These are phyloP conservation scores for Pseudopithomyces chartarum DNA, from an alignment of 2,329 filamentous ascomycete genomes.

Conservation along the genomic window DNA sequence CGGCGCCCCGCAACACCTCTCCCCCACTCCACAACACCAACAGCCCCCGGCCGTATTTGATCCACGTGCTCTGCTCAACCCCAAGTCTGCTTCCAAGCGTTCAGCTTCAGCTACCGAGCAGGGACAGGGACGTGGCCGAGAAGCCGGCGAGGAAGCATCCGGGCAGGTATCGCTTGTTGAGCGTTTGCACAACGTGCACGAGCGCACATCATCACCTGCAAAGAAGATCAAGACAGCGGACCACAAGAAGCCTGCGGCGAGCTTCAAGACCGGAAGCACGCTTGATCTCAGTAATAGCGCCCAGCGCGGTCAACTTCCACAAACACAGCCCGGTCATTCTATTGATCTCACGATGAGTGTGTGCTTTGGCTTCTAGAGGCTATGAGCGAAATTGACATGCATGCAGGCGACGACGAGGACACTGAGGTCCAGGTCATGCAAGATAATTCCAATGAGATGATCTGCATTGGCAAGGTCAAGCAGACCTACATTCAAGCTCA, in stretches of 20 bases:
- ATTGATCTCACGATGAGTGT: conserved; percentile 45
- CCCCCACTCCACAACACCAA: conserved; percentile 13
- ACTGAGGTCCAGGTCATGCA: conserved; percentile 61
- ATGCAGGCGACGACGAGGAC: conserved; percentile 60
- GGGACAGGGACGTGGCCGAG: conserved; percentile 28
- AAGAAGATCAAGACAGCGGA: conserved; percentile 39
- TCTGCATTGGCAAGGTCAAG: conserved; percentile 81
- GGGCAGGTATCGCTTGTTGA: conserved; percentile 71
- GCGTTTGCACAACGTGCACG: conserved; percentile 74
- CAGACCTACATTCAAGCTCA: conserved; percentile 69
- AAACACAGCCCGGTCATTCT: conserved; percentile 10
- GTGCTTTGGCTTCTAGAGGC: neutral
- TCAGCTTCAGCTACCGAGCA: conserved; percentile 33
- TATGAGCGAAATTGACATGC: conserved; percentile 28
- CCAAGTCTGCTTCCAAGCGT: conserved; percentile 37
- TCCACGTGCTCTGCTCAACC: conserved; percentile 41
- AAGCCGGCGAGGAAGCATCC: conserved; percentile 18
- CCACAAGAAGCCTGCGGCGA: conserved; percentile 19
- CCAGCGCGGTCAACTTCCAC: conserved; percentile 6
- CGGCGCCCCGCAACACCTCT: neutral
- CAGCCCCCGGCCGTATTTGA: conserved; percentile 32
- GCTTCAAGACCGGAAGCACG: conserved; percentile 30
- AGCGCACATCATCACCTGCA: conserved; percentile 62
- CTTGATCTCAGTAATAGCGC: conserved; percentile 52
- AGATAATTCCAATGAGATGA: conserved; percentile 69